Evolutionary conservation across 1,284 basidiomycete species (phyloP), one percentile per base, ranked within the genome.

Genomic region (Cystobasidium sp.): DNA sequence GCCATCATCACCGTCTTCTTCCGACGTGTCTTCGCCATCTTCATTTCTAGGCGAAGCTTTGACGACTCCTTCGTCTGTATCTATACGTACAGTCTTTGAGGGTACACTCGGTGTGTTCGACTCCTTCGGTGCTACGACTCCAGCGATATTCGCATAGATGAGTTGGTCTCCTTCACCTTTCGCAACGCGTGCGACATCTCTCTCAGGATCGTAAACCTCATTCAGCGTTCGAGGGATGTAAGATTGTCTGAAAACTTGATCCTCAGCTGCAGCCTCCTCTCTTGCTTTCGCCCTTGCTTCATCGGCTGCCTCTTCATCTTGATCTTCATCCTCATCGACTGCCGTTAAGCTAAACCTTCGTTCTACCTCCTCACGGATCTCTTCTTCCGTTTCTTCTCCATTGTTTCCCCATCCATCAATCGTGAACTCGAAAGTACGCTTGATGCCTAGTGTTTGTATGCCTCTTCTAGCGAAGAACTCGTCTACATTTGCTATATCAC

Each of bases 141-240:
- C 92, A 63, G 94, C 92, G 0, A 91, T 88, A 76, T 90, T 88
- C 18, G 90, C 89, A 80, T 97, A 97, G 75, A 97, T 96, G 53
- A 96, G 85, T 58, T 86, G 86, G 65, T 85, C 84, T 8, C 89
- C 88, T 67, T 90, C 88, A 0, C 93, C 93, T 8, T 87, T 84
- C 46, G 85, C 85, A 52, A 95, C 84, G 24, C 87, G 86, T 46
- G 88, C 91, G 16, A 93, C 89, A 80, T 97, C 94, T 31, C 94
- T 86, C 81, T 97, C 94, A 0, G 93, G 92, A 81, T 97, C 93
- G 80, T 90, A 93, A 4, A 97, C 90, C 79, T 97, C 93, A 77
- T 93, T 92, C 43, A 97, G 84, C 14, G 88, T 90, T 31, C 94
- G 89, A n/a, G 94, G 94, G 76, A 97, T 97, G 83, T 93, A 97